These are phyloP conservation scores for Diplosphaera chodatii DNA, from an alignment of 139 green algal species.

Conservation along the genomic window DNA sequence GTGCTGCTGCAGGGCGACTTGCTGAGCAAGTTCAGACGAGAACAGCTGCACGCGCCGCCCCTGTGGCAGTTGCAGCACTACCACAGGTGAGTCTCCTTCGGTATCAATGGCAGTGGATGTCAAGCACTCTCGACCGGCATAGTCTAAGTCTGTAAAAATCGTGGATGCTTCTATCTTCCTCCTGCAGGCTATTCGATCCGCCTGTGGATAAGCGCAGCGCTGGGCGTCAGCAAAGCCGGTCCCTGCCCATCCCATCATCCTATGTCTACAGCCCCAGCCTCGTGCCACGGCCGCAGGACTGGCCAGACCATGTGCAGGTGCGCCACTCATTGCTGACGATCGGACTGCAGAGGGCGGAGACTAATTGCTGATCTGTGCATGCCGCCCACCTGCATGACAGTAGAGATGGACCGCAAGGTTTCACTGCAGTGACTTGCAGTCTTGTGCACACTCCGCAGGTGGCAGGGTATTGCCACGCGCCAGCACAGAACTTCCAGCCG, in stretches of 20 bases:
- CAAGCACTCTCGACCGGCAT: too few species aligned
- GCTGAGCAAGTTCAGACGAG: neutral
- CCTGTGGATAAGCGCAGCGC: neutral
- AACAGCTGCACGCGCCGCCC: neutral
- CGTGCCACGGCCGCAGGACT: neutral
- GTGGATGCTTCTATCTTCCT: neutral
- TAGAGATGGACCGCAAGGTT: too few species aligned
- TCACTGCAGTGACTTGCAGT: too few species aligned
- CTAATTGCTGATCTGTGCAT: too few species aligned
- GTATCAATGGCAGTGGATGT: too few species aligned
- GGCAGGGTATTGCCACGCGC: neutral
- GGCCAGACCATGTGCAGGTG: neutral
- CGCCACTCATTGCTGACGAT: too few species aligned
- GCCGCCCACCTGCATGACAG: too few species aligned
- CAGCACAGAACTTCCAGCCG: neutral
- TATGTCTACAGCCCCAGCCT: neutral
- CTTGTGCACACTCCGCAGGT: too few species aligned
- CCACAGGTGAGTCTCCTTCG: too few species aligned
- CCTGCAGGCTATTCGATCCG: neutral
- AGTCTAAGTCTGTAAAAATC: neutral
- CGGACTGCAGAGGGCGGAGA: too few species aligned
- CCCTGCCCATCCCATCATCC: neutral
- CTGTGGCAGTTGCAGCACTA: conserved; percentile 5
- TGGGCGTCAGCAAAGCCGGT: neutral
- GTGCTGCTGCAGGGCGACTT: conserved; percentile 1